Base-by-base conservation (phyloP, 208 protist species). In the Acanthamoeba culbertsoni region DNA sequence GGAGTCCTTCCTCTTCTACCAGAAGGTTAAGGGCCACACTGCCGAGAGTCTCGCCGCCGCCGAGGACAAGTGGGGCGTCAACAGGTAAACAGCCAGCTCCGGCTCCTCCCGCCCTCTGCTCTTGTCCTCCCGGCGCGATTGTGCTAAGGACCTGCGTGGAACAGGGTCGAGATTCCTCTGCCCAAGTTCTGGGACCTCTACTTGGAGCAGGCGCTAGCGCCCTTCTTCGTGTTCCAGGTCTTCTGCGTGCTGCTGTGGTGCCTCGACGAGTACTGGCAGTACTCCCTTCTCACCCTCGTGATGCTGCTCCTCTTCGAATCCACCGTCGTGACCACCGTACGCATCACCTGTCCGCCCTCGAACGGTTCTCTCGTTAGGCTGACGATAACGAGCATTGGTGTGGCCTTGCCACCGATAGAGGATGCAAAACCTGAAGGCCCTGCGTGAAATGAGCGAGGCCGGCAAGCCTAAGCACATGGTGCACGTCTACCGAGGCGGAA, bases 151-250 rank as follows among this genome's bases (percentile, higher is more conserved):
- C n/a, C n/a, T 63, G 12, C 6, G 31, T n/a, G 55, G 40, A 40
- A 20, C 51, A 93, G 89, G 8, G 84, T 84, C 33, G 46, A 93
- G 37, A 93, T 93, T n/a, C 89, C 89, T 5, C 33, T 93, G 40
- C 89, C 89, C 23, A 7, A 42, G 62, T 93, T 93, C 31, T 57
- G 45, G 89, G 89, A 93, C 26, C 46, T 93, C 43, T 93, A 68
- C 28, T 12, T 57, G 43, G 89, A 93, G 51, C 89, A 93, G 71
- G 89, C 89, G n/a, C 43, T 93, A 7, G 89, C 59, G 7, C 99
- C 99, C 20, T 99, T 99, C 96, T 99, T 99, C 94, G 98, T 99
- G 1, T 99, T 99, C 93, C 99, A 99, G 96, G 98, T 99, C 96
- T 99, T 99, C 93, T 99, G 98, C 94, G 97, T 94, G 5, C 43